phyloP scores from a whole-genome alignment of 1,139 yeast genomes.

The Suhomyces guaymorum region DNA sequence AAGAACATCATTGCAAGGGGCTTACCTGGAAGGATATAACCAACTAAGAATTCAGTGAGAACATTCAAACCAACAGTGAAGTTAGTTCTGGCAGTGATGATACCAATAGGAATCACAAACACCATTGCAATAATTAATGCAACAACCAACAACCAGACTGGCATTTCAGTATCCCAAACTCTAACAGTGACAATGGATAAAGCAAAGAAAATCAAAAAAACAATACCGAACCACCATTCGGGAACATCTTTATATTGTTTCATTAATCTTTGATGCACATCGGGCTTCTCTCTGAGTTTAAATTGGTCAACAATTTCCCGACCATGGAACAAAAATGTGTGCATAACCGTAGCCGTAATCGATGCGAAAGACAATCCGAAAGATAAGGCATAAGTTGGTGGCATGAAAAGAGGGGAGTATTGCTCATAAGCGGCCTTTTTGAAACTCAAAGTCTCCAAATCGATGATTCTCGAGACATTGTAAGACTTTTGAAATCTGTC shows the following conservation, averaged over 20 bases:
- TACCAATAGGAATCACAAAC: constrained; percentile 46
- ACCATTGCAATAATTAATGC: constrained; percentile 44
- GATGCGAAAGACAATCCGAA: constrained; percentile 69
- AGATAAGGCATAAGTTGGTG: constrained; percentile 62
- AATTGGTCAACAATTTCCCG: constrained; percentile 49
- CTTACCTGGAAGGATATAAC: constrained; percentile 51
- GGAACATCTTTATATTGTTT: constrained; percentile 59
- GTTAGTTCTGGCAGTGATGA: constrained; percentile 44
- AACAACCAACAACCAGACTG: constrained; percentile 39
- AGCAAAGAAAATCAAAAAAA: constrained; percentile 42
- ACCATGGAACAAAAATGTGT: constrained; percentile 58
- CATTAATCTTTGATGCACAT: constrained; percentile 67
- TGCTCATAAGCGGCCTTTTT: constrained; percentile 47
- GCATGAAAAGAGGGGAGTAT: constrained; percentile 60
- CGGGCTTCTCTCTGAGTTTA: constrained; percentile 48
- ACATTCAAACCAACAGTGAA: constrained; percentile 49
- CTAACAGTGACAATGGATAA: constrained; percentile 40
- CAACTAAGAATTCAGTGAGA: constrained; percentile 46
- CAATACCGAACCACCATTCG: constrained; percentile 61
- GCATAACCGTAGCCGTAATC: constrained; percentile 56
- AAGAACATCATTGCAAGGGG: constrained; percentile 51
- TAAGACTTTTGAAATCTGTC: constrained; percentile 38
- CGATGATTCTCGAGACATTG: constrained; percentile 45
- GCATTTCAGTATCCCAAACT: constrained; percentile 48
- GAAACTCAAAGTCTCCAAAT: constrained; percentile 39